phyloP scores from a whole-genome alignment of 306 rosid species.

The Vicia villosa region DNA sequence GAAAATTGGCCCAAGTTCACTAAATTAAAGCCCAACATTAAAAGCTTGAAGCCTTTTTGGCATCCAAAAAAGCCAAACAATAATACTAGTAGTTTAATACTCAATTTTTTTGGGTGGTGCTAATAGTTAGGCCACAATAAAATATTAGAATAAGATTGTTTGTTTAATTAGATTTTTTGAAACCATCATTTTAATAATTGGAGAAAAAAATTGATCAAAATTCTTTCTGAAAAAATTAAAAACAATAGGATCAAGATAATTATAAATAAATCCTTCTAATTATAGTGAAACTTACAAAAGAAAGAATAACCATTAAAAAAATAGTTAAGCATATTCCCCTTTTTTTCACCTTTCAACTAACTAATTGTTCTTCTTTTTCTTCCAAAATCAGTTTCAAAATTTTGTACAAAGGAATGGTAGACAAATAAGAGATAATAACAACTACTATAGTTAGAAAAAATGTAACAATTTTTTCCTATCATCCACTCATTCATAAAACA shows the following conservation, averaged over 20 bases:
- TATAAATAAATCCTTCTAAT: constrained; percentile 30
- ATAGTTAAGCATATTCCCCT: constrained; percentile 2
- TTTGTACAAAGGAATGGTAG: constrained; percentile 32
- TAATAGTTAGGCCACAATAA: too few relatives aligned
- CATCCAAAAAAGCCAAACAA: background rate
- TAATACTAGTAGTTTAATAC: too few relatives aligned
- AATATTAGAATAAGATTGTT: too few relatives aligned
- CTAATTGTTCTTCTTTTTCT: constrained; percentile 22
- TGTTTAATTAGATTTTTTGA: too few relatives aligned
- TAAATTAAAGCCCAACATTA: too few relatives aligned
- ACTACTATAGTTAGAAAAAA: constrained; percentile 34
- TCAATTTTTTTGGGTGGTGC: too few relatives aligned
- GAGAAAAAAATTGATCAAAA: too few relatives aligned
- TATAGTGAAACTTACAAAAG: constrained; percentile 33
- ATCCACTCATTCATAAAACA: constrained; percentile 49
- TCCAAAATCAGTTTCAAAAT: constrained; percentile 2
- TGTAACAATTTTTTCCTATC: constrained; percentile 41
- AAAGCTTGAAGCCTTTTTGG: background rate
- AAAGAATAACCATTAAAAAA: constrained; percentile 12
- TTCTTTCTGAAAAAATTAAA: too few relatives aligned
- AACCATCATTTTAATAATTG: too few relatives aligned
- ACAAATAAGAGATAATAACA: constrained; percentile 35
- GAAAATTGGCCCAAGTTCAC: too few relatives aligned
- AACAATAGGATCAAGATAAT: background rate
- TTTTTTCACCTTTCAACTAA: constrained; percentile 1